Base-by-base conservation (phyloP, 345 rosid genomes). In the Eucalyptus lansdowneana region DNA sequence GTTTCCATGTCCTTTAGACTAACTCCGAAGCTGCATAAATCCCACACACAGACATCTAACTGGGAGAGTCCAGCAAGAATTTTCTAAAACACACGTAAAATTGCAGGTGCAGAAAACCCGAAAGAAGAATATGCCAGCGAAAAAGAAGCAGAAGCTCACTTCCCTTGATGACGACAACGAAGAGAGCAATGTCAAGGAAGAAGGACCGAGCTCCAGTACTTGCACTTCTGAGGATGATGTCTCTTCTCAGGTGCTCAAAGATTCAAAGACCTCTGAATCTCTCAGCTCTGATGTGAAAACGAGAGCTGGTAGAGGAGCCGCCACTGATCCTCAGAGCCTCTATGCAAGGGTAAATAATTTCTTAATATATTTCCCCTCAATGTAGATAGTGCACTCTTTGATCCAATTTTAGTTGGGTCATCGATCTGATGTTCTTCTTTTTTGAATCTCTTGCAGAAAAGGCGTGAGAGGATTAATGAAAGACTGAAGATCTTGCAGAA, bases 291-390 rank as follows among this genome's bases (percentile, higher is more conserved):
- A 91, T 88, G 98, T 94, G 87, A 96, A 95, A 91, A 88, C 94
- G 47, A 95, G 99, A 92, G 96, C 98, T 86, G 86, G 93, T 53
- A 93, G 96, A 89, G 99, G 99, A 40, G 92, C 97, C n/a, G 98
- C 99, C 44, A 95, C 97, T 10, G 99, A 97, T 92, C 99, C 99
- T 88, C 99, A 97, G 90, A 97, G 99, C 93, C 96, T 97, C 86
- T 97, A 97, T 86, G 99, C 99, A 87, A 92, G 98, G 95, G 99
- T 97, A 95, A 87, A 90, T 27, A 45, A 76, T 40, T 17, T 42
- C 62, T 49, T 58, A 6, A 47, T 31, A 14, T 88, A 40, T 65
- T 31, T 88, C 27, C 25, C 40, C 56, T 88, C n/a, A 21, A 88
- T 88, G 85, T 50, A n/a, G 13, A 87, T 37, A 54, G 58, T 87